Percentiles rank a stretch among this genome's conserved stretches.
Evolutionary conservation across 768 basidiomycete species (phyloP).

Genomic region (Gloeostereum incarnatum): DNA sequence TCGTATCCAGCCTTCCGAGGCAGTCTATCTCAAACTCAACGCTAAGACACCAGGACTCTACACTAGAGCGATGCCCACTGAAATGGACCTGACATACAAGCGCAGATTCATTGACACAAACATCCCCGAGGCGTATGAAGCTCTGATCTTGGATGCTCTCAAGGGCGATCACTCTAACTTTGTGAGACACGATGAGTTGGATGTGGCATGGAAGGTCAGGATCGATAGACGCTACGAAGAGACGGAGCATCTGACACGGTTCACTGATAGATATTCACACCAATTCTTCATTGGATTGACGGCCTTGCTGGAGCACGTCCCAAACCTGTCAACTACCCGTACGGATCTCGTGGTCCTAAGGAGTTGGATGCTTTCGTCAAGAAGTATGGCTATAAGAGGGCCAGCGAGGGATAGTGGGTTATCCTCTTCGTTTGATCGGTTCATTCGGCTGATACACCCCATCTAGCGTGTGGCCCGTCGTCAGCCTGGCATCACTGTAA

Average conservation of each 20-base stretch:
- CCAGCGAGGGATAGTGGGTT: slow-evolving; percentile 65
- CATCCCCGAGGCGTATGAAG: slow-evolving; percentile 97
- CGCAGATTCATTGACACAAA: slow-evolving; percentile 81
- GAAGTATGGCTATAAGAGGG: slow-evolving; percentile 72
- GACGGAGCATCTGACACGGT: background rate
- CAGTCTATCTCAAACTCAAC: slow-evolving; percentile 96
- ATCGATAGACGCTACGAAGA: background rate
- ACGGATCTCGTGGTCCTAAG: slow-evolving; percentile 93
- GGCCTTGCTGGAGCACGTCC: slow-evolving; percentile 60
- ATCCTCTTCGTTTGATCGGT: background rate
- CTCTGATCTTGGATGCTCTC: slow-evolving; percentile 90
- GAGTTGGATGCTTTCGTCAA: slow-evolving; percentile 68
- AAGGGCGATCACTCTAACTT: slow-evolving; percentile 99
- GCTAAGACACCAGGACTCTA: slow-evolving; percentile 87
- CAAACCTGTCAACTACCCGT: slow-evolving; percentile 71
- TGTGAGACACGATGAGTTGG: slow-evolving; percentile 95
- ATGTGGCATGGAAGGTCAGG: slow-evolving; percentile 92
- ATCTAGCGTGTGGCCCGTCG: slow-evolving; percentile 64
- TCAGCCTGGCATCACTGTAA: slow-evolving; percentile 54
- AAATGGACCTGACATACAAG: slow-evolving; percentile 99
- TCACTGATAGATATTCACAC: slow-evolving; percentile 75
- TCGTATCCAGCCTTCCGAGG: slow-evolving; percentile 93
- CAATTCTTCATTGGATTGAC: slow-evolving; percentile 94
- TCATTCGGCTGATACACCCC: slow-evolving; percentile 7
- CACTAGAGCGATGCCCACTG: slow-evolving; percentile 86